Evolutionary conservation across 176 grass and related monocot species (phyloP).

Genomic region (Echinochloa phyllopogon): DNA sequence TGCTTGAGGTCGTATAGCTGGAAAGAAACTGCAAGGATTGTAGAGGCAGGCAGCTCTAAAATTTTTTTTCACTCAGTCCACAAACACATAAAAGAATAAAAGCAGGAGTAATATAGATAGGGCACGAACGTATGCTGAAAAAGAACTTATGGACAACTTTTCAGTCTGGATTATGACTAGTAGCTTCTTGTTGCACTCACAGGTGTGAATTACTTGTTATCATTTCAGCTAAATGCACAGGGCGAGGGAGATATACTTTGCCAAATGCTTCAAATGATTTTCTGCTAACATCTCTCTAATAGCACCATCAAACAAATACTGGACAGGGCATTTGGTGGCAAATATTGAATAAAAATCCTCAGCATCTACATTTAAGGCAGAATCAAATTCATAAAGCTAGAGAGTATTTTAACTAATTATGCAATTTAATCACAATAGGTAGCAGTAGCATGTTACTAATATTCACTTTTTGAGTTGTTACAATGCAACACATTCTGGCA

Average conservation of each 20-base stretch:
- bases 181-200: neutral
- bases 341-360: neutral
- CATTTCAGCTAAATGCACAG: neutral
- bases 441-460: neutral
- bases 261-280: neutral
- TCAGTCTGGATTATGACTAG: neutral
- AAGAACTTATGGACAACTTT: neutral
- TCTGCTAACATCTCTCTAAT: neutral
- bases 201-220: neutral
- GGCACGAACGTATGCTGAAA: neutral
- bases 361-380: neutral
- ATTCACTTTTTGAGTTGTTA: neutral
- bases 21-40: conserved; percentile 83
- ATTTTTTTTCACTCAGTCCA: neutral
- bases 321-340: neutral
- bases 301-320: neutral
- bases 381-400: neutral
- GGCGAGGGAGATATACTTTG: neutral
- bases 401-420: neutral
- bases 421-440: neutral
- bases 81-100: conserved; percentile 41
- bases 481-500: neutral
- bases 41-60: neutral
- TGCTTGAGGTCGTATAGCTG: conserved; percentile 97
- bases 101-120: neutral